Evolutionary conservation across 225 moss, liverwort and hornwort species (phyloP), one percentile per base, ranked within the genome.

Genomic region (Neckera pumila): DNA sequence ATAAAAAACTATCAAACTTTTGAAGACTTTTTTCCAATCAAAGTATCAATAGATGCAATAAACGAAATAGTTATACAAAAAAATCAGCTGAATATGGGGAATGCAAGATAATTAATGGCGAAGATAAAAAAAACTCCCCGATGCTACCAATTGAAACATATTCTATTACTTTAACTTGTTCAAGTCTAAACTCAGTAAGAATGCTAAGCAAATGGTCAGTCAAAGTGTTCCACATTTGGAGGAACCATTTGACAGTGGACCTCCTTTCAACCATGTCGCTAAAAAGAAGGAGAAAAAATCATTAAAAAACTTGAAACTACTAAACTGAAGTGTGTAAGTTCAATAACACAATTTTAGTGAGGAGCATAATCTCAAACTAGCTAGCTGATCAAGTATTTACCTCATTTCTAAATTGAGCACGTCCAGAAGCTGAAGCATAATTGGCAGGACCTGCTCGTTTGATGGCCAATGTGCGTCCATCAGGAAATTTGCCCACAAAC

Each of bases 341-440:
- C 30, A 43, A 33, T 45, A 62, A 33, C 10, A 31, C 33, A 16
- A 33, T 33, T 43, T 45, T 5, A 22, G 33, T 33, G 42, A 33
- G 47, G 63, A 63, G 25, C 15, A 62, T 2, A 31, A 81, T 45
- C 15, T 81, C 45, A 45, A 81, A 80, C 33, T 45, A 59, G 38
- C 19, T 13, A 79, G 59, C 28, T 59, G 27, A 60, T 57, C 17
- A 11, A 38, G 28, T 79, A 27, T 18, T 42, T 43, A 87, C 87
- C 92, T 94, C 93, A 67, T 92, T 94, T 83, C 90, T 73, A 72
- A 94, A 94, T 81, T 92, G 92, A 38, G 12, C 33, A 9, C 76
- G 81, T 22, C 90, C 90, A 45, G 87, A 72, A 17, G 75, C 57
- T 38, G 77, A 91, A 42, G 84, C 69, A 56, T 82, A 85, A 47